Base-by-base conservation (phyloP, 1,139 yeast genomes). In the Protomyces gravidus region DNA sequence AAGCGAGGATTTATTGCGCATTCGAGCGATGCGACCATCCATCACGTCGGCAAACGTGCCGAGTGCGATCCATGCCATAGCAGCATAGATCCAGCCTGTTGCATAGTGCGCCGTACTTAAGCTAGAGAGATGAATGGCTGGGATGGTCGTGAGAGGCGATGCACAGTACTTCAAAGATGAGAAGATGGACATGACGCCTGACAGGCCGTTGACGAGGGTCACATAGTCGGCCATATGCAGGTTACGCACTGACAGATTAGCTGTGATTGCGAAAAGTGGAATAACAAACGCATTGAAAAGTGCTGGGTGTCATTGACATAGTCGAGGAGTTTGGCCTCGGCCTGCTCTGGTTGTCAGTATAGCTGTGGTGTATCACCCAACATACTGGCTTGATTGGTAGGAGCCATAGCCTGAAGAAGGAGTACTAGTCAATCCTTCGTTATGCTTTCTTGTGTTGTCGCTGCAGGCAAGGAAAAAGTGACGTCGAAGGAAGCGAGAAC, bases 201-300 rank as follows among this genome's bases (percentile, higher is more conserved):
- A 76, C 61, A 70, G 70, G 53, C 78, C 68, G 73, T 92, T 92
- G 72, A 92, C 78, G 75, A 89, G 79, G 1, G 98, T 92, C 70
- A 92, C 92, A 74, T 84, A 89, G 72, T 92, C 98, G 2, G 98
- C 98, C 84, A 90, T 78, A 72, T 92, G 97, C 65, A 92, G 80
- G 85, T 85, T 69, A 95, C 78, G 59, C 39, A 56, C 53, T 49
- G 25, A 7, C 7, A 13, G 36, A n/a, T 21, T 48, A 51, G 15
- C 55, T 46, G 32, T 56, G 61, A 11, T 23, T 39, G 45, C 49
- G 21, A 27, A 60, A 21, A 19, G 36, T 26, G 26, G 50, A 19
- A 42, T 49, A 49, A 27, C 27, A 17, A 23, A 51, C 47, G 36
- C 47, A 64, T 48, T 30, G 65, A 63, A 32, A 64, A 62, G 49